Evolutionary conservation across 1,284 basidiomycete genomes (phyloP).

Genomic region (Phlebopus sp.): DNA sequence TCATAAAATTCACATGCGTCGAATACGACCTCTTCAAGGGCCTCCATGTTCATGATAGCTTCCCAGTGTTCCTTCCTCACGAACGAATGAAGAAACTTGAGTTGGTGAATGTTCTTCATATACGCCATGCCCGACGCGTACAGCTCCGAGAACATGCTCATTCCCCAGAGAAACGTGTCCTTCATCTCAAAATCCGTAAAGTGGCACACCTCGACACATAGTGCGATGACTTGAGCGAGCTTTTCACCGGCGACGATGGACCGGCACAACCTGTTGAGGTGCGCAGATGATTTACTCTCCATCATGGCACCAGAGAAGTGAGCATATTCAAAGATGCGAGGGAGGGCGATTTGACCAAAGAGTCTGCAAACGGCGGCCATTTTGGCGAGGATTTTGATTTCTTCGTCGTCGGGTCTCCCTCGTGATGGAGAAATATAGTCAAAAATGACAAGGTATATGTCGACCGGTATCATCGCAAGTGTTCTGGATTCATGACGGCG

Average conservation of each 20-base stretch:
- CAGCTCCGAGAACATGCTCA: not conserved
- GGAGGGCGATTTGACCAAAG: constrained; percentile 37
- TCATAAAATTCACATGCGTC: not conserved
- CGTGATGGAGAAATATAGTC: constrained; percentile 18
- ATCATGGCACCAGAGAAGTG: constrained; percentile 20
- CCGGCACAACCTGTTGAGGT: constrained; percentile 7
- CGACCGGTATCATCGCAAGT: constrained; percentile 28
- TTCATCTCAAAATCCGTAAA: not conserved
- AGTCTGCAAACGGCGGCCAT: constrained; percentile 43
- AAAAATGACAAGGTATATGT: constrained; percentile 39
- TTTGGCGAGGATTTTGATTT: constrained; percentile 22
- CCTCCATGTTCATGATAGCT: constrained; percentile 6
- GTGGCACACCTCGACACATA: constrained; percentile 13
- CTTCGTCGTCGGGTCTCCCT: constrained; percentile 1
- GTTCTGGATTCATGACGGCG: constrained; percentile 2
- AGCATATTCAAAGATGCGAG: constrained; percentile 36
- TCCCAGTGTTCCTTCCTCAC: constrained; percentile 16
- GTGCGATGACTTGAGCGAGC: constrained; percentile 19
- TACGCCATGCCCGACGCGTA: constrained; percentile 8
- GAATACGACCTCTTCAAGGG: constrained; percentile 18
- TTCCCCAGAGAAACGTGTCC: not conserved
- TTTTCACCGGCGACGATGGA: constrained; percentile 13
- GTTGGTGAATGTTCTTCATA: constrained; percentile 19
- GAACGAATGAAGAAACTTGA: constrained; percentile 7
- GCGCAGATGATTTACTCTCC: not conserved